phyloP scores from a whole-genome alignment of 139 green algal species.

The Bryopsis sp. region DNA sequence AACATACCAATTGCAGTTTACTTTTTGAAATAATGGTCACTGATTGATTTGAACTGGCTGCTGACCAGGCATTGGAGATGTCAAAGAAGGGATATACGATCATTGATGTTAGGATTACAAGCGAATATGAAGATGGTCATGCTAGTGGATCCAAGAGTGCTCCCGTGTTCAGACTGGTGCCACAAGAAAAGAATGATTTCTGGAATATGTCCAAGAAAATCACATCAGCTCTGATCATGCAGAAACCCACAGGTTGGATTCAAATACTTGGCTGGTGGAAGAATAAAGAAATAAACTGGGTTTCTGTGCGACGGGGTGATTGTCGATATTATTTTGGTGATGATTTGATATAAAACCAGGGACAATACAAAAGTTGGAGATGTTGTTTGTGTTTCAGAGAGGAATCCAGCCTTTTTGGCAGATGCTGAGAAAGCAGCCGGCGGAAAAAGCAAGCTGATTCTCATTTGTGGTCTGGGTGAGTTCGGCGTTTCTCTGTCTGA shows the following conservation, averaged over 20 bases:
- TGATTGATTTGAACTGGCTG: too few relatives aligned
- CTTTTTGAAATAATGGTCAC: too few relatives aligned
- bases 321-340: too few relatives aligned
- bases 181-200: background rate
- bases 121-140: conserved; percentile 4
- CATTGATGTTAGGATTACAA: conserved; percentile 5
- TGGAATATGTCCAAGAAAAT: conserved; percentile 13
- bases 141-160: background rate
- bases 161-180: conserved; percentile 10
- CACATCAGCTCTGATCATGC: background rate
- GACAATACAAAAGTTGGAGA: too few relatives aligned
- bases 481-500: too few relatives aligned
- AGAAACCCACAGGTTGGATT: conserved; percentile 4
- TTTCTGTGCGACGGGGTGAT: too few relatives aligned
- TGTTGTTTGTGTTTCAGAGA: background rate
- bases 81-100: conserved; percentile 10
- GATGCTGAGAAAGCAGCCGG: background rate
- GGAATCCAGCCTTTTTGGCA: conserved; percentile 4
- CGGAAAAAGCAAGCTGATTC: conserved; percentile 1
- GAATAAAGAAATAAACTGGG: too few relatives aligned
- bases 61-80: too few relatives aligned
- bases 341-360: too few relatives aligned
- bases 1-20: too few relatives aligned
- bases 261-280: too few relatives aligned
- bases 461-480: too few relatives aligned